Evolutionary conservation across 2,329 filamentous ascomycete species (phyloP).

Genomic region (Fusarium decemcellulare): DNA sequence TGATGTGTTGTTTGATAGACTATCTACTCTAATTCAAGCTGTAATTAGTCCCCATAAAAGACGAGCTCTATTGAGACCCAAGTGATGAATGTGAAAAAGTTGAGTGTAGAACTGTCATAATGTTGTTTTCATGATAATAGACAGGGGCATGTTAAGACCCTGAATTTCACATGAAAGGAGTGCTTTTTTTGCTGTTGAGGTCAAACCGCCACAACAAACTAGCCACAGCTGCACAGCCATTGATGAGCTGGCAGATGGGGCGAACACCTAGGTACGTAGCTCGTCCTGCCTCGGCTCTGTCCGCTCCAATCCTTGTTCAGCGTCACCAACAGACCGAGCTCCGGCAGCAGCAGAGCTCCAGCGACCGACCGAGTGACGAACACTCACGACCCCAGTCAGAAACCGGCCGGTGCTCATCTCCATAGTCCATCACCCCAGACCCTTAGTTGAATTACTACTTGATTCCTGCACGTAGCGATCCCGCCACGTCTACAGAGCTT

Average conservation of each 20-base stretch:
- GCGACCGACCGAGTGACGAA: not conserved
- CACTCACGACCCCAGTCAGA: slow-evolving; percentile 27
- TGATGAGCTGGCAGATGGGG: slow-evolving; percentile 11
- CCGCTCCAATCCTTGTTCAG: slow-evolving; percentile 43
- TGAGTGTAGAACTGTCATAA: not conserved
- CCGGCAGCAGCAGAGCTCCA: slow-evolving; percentile 8
- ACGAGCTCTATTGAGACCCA: not conserved
- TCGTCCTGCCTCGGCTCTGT: slow-evolving; percentile 46
- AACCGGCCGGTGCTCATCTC: slow-evolving; percentile 16
- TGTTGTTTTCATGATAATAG: not conserved
- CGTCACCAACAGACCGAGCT: slow-evolving; percentile 24
- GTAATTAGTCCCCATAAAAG: slow-evolving; percentile 13
- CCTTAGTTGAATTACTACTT: not conserved
- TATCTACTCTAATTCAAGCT: slow-evolving; percentile 27
- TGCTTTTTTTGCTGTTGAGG: too few species aligned
- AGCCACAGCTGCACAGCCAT: slow-evolving; percentile 34
- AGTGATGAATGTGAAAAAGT: not conserved
- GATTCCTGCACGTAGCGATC: not conserved
- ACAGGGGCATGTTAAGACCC: not conserved
- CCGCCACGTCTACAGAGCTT: not conserved
- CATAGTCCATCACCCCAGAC: slow-evolving; percentile 5
- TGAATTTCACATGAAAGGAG: slow-evolving; percentile 32
- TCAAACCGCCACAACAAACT: not conserved
- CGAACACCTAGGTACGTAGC: slow-evolving; percentile 12
- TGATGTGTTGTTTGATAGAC: slow-evolving; percentile 39